Evolutionary conservation across 192 early-diverging fungal genomes (phyloP), one percentile per base, ranked within the genome.

Genomic region (Podila horticola): DNA sequence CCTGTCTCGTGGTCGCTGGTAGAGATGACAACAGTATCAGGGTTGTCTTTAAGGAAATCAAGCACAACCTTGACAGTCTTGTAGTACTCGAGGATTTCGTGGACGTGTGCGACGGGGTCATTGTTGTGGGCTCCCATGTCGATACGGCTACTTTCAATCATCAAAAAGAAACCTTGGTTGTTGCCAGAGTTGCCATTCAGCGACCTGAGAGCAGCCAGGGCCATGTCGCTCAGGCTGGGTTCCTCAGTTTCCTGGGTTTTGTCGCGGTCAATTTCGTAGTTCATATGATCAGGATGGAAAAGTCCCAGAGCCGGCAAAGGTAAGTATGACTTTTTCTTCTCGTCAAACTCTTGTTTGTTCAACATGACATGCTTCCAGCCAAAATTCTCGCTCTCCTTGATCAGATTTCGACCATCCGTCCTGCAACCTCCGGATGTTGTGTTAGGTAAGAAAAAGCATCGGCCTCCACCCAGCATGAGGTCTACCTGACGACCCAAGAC

Each of bases 81-180:
- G 82, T 98, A 91, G 84, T 98, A 99, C 4, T 91, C 95, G 12
- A 96, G 76, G 62, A 98, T 97, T 28, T 99, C 98, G 74, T 93
- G 93, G 15, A 94, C 87, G 74, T 99, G 98, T 1, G 95, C 86
- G 9, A 94, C 95, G 12, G 97, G 91, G 79, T 99, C 98, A 82
- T 99, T 98, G 69, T 90, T 94, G 75, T 99, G 98, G 7, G 94
- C 98, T 1, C 95, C 98, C 96, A 98, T 97, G 77, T 99, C 89
- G 69, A 99, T 99, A 55, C 96, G 85, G 67, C 93, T 94, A 36
- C 98, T 95, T 86, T 99, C 98, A 70, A 99, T 93, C 95, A 99
- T 95, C 76, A 99, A 84, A 79, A 98, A 96, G 84, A 98, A 99
- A 5, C 98, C 97, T 0, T 85, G 71, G 55, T 74, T 74, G 1